Evolutionary conservation across 495 filamentous ascomycete species (phyloP), one percentile per base, ranked within the genome.

Genomic region (Xylaria longipes): DNA sequence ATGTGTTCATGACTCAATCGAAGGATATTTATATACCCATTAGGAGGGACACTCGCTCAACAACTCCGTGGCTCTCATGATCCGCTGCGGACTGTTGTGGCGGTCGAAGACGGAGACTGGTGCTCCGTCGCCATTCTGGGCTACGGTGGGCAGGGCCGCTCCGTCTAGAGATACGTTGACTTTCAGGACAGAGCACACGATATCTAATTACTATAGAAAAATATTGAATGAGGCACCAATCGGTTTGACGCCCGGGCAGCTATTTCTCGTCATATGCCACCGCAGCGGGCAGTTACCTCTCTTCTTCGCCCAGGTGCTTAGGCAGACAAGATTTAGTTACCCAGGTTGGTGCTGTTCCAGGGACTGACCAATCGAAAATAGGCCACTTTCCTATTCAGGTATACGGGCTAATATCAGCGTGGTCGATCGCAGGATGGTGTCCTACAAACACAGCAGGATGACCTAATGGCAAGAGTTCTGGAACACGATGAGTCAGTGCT

Each of bases 81-180:
- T 33, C 46, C 48, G 5, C 41, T 43, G 31, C 65, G n/a, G 48
- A 67, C 48, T 29, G 14, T 8, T 3, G 35, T 20, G n/a, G 5
- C 35, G 46, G 22, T 43, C 35, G 35, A 37, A 25, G 63, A 37
- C 63, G 46, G 65, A 67, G 48, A 67, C 6, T 67, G 22, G 31
- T 54, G 48, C 25, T 67, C 48, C 65, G 65, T 56, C 35, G 25
- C 65, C 48, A 67, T 27, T 56, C 48, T 43, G n/a, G 31, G 65
- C 48, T 37, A 56, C 6, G 48, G 33, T 35, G 3, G n/a, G 37
- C 15, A 22, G 14, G 15, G 33, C 48, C 35, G 17, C 33, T 41
- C 33, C 48, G n/a, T 67, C 25, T 20, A 27, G 20, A 46, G 17
- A 66, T 8, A 12, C 4, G 64, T 27, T 41, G 11, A 27, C 11